phyloP scores from a whole-genome alignment of 1,284 basidiomycete genomes.

The Ceratobasidium sp. region DNA sequence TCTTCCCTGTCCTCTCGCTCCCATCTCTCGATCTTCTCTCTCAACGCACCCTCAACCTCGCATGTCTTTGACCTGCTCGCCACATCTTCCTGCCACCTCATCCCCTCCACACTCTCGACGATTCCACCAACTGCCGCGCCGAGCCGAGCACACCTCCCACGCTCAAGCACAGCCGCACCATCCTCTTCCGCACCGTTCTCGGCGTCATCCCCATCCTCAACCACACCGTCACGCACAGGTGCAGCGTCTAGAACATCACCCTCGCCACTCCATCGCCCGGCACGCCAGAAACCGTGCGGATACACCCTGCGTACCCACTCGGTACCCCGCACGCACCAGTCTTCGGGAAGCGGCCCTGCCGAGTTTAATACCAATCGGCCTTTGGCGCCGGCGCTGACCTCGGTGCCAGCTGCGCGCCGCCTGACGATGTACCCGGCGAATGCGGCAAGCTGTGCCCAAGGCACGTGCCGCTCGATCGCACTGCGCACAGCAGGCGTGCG shows the following conservation, averaged over 20 bases:
- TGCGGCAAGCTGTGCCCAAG: conserved; percentile 77
- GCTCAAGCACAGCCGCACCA: conserved; percentile 49
- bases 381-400: conserved; percentile 55
- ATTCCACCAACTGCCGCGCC: conserved; percentile 75
- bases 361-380: conserved; percentile 54
- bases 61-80: conserved; percentile 67
- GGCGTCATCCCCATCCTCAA: conserved; percentile 65
- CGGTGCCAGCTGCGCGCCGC: conserved; percentile 44
- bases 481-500: conserved; percentile 67
- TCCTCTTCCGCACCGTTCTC: conserved; percentile 62
- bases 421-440: conserved; percentile 70
- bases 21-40: conserved; percentile 74
- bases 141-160: conserved; percentile 73
- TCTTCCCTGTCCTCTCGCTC: conserved; percentile 67
- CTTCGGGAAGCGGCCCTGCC: conserved; percentile 77
- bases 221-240: conserved; percentile 75
- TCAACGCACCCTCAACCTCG: conserved; percentile 71
- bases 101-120: conserved; percentile 74
- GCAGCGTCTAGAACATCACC: conserved; percentile 76
- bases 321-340: conserved; percentile 94
- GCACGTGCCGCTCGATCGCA: conserved; percentile 76
- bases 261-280: conserved; percentile 65
- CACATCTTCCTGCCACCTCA: conserved; percentile 65
- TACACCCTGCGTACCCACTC: conserved; percentile 91
- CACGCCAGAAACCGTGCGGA: conserved; percentile 88